Evolutionary conservation across 371 early-diverging fungal genomes (phyloP), one percentile per base, ranked within the genome.

Genomic region (Apophysomyces elegans): DNA sequence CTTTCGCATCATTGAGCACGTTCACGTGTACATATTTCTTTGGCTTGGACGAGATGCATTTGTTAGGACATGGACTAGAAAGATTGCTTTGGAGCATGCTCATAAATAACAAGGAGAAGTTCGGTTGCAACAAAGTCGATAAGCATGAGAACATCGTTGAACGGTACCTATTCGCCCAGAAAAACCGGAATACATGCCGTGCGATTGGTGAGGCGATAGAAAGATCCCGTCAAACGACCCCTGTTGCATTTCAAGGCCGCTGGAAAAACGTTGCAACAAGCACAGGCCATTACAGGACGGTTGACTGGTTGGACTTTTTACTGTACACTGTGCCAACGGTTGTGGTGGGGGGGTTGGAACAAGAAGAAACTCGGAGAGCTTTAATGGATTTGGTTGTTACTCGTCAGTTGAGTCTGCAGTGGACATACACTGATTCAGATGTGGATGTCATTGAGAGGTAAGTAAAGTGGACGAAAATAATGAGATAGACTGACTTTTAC

Each of bases 11-110:
- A 21, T 44, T 65, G 5, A 13, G 7, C n/a, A 14, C 65, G 1
- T 65, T 65, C 35, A 32, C 35, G n/a, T 45, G 59, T 5, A 13
- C 59, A 26, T 43, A 14, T 3, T 65, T 59, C 47, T 65, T 38
- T 38, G 65, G 65, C 0, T 5, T 26, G 32, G 32, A 26, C 2
- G 32, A 26, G 2, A 26, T 26, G 32, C 2, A 26, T 26, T 3
- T 26, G 21, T 0, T 58, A 59, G 12, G 65, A 58, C 16, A 59
- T 65, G 59, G 35, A 16, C 57, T 36, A 26, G 64, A 14, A 13
- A 18, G 13, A 64, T 56, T 43, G 18, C 7, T 58, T 9, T 43
- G 43, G 43, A 43, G 2, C 43, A 43, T 43, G 43, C 1, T 43
- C 1, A 4, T 14, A 0, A 43, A 43, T 4, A 5, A 43, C 14